phyloP scores from a whole-genome alignment of 306 rosid genomes.

The Begonia peltatifolia region DNA sequence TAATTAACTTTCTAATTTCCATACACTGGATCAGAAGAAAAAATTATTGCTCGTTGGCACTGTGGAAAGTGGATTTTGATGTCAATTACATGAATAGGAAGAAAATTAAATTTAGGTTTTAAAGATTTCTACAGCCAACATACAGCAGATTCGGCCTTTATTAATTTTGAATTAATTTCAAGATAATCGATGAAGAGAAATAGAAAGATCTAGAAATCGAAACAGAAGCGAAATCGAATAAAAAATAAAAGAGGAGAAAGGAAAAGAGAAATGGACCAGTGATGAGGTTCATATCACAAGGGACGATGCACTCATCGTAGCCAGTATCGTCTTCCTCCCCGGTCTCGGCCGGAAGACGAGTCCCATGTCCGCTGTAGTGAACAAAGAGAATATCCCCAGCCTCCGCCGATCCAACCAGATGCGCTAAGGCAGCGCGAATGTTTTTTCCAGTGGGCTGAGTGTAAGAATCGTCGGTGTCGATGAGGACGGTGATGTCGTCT shows the following conservation, averaged over 20 bases:
- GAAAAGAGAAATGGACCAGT: constrained; percentile 24
- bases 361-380: constrained; percentile 83
- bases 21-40: background rate
- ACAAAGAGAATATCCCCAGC: constrained; percentile 54
- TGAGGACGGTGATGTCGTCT: constrained; percentile 40
- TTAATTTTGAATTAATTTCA: no score
- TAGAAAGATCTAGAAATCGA: background rate
- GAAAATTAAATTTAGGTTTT: no score
- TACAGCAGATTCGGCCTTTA: no score
- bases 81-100: no score
- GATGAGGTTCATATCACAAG: constrained; percentile 81
- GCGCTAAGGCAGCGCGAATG: constrained; percentile 39
- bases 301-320: constrained; percentile 89
- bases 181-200: background rate
- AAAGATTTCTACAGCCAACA: no score
- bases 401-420: constrained; percentile 37
- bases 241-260: no score
- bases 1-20: no score
- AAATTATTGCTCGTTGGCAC: background rate
- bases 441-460: constrained; percentile 70
- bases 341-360: constrained; percentile 85
- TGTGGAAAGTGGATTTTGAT: no score
- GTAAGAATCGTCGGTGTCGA: constrained; percentile 64
- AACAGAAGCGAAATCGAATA: background rate
- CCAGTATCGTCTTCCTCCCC: constrained; percentile 85